Conservation (phyloP, 257 asterid genomes). For the Capsicum pubescens region DNA sequence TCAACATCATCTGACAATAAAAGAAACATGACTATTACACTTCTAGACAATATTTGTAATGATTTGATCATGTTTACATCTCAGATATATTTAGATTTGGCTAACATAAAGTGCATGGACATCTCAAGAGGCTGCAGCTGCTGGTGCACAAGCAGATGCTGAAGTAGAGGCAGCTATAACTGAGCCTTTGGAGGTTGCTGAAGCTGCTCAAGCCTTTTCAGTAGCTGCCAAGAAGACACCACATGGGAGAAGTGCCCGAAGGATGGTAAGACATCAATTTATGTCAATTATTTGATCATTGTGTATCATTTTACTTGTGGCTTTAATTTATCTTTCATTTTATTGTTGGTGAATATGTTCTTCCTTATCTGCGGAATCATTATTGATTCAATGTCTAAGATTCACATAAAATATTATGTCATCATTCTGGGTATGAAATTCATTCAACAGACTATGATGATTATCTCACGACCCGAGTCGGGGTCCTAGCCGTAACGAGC, state of each 20-base stretch:
- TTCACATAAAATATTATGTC: no score
- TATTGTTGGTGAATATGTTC: conserved; percentile 20
- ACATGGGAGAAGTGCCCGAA: conserved; percentile 42
- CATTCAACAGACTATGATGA: no score
- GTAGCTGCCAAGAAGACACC: conserved; percentile 47
- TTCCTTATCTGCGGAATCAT: neutral
- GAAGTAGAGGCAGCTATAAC: conserved; percentile 70
- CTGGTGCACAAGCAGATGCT: conserved; percentile 66
- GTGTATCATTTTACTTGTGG: neutral
- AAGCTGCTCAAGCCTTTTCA: conserved; percentile 55
- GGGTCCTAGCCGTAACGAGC: no score
- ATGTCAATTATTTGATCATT: neutral
- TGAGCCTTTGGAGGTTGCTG: conserved; percentile 71
- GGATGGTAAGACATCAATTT: conserved; percentile 43
- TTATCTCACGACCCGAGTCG: no score
- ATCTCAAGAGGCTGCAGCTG: conserved; percentile 62
- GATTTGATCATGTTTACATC: conserved; percentile 36
- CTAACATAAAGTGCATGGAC: conserved; percentile 55
- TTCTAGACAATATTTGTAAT: conserved; percentile 37
- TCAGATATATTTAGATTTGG: conserved; percentile 47
- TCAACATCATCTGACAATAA: conserved; percentile 40
- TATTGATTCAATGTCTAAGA: conserved; percentile 4
- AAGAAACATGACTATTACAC: conserved; percentile 40
- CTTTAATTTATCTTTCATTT: neutral
- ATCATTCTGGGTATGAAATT: no score